These are phyloP conservation scores for Teunomyces pallodes DNA, from an alignment of 805 yeast species.

Conservation along the genomic window DNA sequence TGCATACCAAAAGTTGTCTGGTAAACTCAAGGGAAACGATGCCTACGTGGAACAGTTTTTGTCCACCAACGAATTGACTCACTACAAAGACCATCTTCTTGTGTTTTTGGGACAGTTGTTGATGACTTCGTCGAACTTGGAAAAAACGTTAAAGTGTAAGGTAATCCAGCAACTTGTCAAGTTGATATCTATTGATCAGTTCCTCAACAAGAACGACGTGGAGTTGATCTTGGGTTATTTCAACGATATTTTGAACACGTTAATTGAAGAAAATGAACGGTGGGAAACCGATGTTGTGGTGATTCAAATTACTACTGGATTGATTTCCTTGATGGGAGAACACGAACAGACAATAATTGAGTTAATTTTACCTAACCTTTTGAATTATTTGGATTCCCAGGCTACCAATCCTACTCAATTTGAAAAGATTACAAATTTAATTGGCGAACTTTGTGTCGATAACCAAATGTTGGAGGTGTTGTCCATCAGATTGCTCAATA, in stretches of 20 bases:
- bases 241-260: slow-evolving; percentile 49
- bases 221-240: slow-evolving; percentile 63
- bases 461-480: slow-evolving; percentile 44
- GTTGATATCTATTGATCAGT: slow-evolving; percentile 48
- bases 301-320: slow-evolving; percentile 52
- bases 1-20: slow-evolving; percentile 34
- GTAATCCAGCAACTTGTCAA: slow-evolving; percentile 65
- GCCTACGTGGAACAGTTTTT: slow-evolving; percentile 14
- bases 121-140: slow-evolving; percentile 63
- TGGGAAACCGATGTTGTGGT: slow-evolving; percentile 49
- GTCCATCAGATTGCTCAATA: slow-evolving; percentile 43
- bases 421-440: slow-evolving; percentile 16
- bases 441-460: slow-evolving; percentile 35
- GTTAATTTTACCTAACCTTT: slow-evolving; percentile 26
- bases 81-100: slow-evolving; percentile 64
- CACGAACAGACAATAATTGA: slow-evolving; percentile 45
- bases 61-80: slow-evolving; percentile 35
- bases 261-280: slow-evolving; percentile 37
- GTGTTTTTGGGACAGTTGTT: slow-evolving; percentile 67
- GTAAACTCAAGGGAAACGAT: slow-evolving; percentile 23
- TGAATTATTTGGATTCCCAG: slow-evolving; percentile 35
- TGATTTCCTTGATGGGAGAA: slow-evolving; percentile 49
- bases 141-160: slow-evolving; percentile 64
- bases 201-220: slow-evolving; percentile 53
- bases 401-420: slow-evolving; percentile 22